Percentiles rank a stretch among this genome's conserved stretches.
phyloP scores from a whole-genome alignment of 148 eudicot genomes.

The Diospyros lotus region DNA sequence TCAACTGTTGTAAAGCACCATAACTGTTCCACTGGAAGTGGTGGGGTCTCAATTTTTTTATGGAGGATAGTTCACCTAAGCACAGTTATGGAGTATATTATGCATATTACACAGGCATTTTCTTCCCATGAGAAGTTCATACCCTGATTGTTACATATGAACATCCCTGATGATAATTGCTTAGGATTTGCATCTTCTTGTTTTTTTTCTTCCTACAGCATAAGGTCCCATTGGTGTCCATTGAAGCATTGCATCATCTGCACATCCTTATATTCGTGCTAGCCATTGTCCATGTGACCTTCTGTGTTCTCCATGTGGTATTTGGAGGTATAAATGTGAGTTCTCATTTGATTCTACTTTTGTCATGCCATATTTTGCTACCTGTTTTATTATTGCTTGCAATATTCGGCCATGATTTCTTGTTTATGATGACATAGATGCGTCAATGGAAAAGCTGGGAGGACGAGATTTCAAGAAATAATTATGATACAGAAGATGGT shows the following conservation, averaged over 20 bases:
- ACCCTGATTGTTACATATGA: not conserved
- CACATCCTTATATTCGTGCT: slow-evolving; percentile 91
- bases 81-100: no score
- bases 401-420: not conserved
- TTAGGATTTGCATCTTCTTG: not conserved
- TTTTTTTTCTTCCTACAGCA: slow-evolving; percentile 32
- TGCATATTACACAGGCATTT: not conserved
- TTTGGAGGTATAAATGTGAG: slow-evolving; percentile 67
- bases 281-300: slow-evolving; percentile 73
- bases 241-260: slow-evolving; percentile 79
- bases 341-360: no score
- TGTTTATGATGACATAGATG: slow-evolving; percentile 40
- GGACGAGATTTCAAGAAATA: slow-evolving; percentile 46
- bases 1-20: no score
- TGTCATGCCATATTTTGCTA: no score
- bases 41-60: no score
- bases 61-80: no score
- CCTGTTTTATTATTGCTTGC: no score
- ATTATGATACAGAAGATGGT: slow-evolving; percentile 49
- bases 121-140: not conserved
- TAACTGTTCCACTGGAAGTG: no score
- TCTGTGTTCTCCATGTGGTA: slow-evolving; percentile 60
- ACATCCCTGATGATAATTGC: not conserved
- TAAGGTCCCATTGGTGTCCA: slow-evolving; percentile 67
- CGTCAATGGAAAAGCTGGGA: slow-evolving; percentile 92